These are phyloP conservation scores for Trichothecium roseum DNA, from an alignment of 2,329 filamentous ascomycete species.

Conservation along the genomic window DNA sequence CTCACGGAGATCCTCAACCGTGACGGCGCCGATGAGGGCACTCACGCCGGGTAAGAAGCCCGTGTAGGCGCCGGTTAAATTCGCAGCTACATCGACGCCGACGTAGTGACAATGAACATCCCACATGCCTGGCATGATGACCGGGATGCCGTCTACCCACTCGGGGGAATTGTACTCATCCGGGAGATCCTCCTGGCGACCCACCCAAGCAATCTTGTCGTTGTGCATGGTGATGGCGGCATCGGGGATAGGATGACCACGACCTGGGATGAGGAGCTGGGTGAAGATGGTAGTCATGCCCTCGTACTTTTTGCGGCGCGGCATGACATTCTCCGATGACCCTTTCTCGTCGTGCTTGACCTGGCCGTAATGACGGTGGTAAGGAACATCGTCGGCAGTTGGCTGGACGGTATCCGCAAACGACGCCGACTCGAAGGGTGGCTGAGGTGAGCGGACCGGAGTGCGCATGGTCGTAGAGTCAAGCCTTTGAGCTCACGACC, in stretches of 20 bases:
- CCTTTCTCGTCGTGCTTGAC: too few relatives aligned
- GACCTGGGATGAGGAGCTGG: constrained; percentile 35
- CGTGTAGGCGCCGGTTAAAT: constrained; percentile 9
- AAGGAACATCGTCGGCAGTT: too few relatives aligned
- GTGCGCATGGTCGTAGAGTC: too few relatives aligned
- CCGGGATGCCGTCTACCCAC: constrained; percentile 24
- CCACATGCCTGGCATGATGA: constrained; percentile 39
- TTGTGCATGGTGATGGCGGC: constrained; percentile 27
- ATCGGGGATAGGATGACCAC: constrained; percentile 27
- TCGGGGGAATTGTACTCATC: constrained; percentile 19
- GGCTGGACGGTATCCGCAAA: too few relatives aligned
- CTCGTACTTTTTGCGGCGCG: too few relatives aligned
- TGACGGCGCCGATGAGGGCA: constrained; percentile 27
- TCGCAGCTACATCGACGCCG: constrained; percentile 15
- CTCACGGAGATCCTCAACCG: constrained; percentile 25
- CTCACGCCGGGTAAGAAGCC: constrained; percentile 12
- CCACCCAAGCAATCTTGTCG: constrained; percentile 28
- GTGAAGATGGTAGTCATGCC: constrained; percentile 17
- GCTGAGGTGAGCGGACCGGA: too few relatives aligned
- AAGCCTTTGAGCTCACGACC: too few relatives aligned
- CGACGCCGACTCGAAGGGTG: too few relatives aligned
- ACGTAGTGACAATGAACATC: constrained; percentile 37
- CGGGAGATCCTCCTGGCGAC: constrained; percentile 17
- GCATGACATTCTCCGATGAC: too few relatives aligned
- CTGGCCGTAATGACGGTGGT: too few relatives aligned